Conservation (phyloP, 768 basidiomycete species). For the Jaapia argillacea region DNA sequence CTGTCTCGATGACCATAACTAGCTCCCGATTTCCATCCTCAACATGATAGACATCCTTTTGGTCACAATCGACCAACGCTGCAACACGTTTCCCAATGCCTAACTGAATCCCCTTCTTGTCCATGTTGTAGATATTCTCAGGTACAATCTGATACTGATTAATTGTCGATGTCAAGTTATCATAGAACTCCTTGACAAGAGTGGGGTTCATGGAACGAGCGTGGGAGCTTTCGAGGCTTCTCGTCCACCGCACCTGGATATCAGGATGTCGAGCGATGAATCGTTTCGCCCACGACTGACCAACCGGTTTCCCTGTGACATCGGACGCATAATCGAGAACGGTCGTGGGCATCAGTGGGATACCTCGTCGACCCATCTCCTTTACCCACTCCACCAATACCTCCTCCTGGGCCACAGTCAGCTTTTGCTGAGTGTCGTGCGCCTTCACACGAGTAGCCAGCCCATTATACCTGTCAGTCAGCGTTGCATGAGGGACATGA, state of each 20-base stretch:
- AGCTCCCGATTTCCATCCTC: conserved; percentile 6
- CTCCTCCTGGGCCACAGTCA: conserved; percentile 13
- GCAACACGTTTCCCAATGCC: background rate
- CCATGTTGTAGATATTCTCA: conserved; percentile 10
- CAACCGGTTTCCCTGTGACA: conserved; percentile 5
- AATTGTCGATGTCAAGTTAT: conserved; percentile 6
- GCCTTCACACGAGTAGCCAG: background rate
- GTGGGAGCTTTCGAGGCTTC: conserved; percentile 14
- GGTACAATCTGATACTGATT: conserved; percentile 4
- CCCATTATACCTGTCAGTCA: background rate
- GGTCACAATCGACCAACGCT: conserved; percentile 4
- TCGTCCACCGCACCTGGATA: conserved; percentile 13
- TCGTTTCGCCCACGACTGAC: conserved; percentile 8
- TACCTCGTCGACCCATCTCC: conserved; percentile 9
- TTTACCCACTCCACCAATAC: conserved; percentile 18
- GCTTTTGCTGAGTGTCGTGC: conserved; percentile 6
- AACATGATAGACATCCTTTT: conserved; percentile 1
- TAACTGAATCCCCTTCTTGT: conserved; percentile 8
- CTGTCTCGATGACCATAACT: conserved; percentile 8
- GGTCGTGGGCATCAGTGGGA: conserved; percentile 10
- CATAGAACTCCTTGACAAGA: conserved; percentile 13
- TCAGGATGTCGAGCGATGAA: conserved; percentile 15
- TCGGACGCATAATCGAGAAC: conserved; percentile 10
- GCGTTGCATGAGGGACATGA: background rate
- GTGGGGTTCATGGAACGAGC: conserved; percentile 15